These are phyloP conservation scores for Leccinum pellstonianum DNA, from an alignment of 768 basidiomycete genomes.

Conservation along the genomic window DNA sequence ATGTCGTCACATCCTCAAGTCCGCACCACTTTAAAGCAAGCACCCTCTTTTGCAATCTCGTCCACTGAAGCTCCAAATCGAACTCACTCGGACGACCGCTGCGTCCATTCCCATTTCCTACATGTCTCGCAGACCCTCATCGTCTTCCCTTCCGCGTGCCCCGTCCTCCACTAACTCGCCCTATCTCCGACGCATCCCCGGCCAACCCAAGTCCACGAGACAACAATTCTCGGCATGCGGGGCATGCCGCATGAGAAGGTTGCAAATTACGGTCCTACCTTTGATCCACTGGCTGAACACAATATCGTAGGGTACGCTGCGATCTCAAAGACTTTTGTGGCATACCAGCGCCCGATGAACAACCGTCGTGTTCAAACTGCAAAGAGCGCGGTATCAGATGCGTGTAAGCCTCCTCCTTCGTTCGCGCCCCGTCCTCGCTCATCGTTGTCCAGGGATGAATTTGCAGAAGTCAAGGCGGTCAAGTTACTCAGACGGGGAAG, in stretches of 20 bases:
- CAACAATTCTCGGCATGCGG: slow-evolving; percentile 94
- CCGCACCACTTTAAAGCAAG: slow-evolving; percentile 24
- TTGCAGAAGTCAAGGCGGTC: slow-evolving; percentile 86
- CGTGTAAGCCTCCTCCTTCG: slow-evolving; percentile 64
- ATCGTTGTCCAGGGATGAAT: slow-evolving; percentile 68
- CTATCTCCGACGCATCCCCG: slow-evolving; percentile 47
- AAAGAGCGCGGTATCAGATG: slow-evolving; percentile 87
- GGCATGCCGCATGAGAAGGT: slow-evolving; percentile 89
- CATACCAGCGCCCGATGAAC: slow-evolving; percentile 44
- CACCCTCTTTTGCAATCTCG: slow-evolving; percentile 25
- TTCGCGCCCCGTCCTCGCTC: not conserved
- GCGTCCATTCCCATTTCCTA: slow-evolving; percentile 19
- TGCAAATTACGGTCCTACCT: slow-evolving; percentile 10
- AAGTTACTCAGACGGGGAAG: slow-evolving; percentile 79
- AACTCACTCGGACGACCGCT: not conserved
- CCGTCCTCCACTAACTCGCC: slow-evolving; percentile 30
- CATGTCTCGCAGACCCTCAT: slow-evolving; percentile 62
- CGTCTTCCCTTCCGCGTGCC: slow-evolving; percentile 35
- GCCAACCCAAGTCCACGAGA: slow-evolving; percentile 72
- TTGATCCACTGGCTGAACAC: not conserved
- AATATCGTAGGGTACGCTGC: slow-evolving; percentile 71
- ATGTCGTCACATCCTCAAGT: slow-evolving; percentile 17
- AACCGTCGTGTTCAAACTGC: slow-evolving; percentile 80
- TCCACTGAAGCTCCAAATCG: slow-evolving; percentile 21
- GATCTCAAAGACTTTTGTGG: slow-evolving; percentile 84